Evolutionary conservation across 2,329 filamentous ascomycete genomes (phyloP).

Genomic region (Fusarium cyanostomum): DNA sequence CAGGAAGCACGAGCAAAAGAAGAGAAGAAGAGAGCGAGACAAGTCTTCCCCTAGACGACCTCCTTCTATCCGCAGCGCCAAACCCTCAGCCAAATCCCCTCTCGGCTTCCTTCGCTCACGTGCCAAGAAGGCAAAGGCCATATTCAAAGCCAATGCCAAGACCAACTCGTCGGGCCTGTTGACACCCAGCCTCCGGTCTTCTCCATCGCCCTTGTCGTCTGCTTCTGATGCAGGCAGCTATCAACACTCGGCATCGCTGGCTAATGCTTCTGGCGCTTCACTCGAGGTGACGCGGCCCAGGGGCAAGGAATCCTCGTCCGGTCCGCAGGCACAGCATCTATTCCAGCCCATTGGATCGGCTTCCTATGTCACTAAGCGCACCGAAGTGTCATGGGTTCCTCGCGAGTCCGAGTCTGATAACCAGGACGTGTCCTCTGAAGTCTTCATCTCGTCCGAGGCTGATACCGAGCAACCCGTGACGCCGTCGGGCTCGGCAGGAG

Average conservation of each 20-base stretch:
- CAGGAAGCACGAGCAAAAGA: conserved; percentile 46
- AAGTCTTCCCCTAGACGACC: conserved; percentile 47
- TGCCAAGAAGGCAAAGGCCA: conserved; percentile 30
- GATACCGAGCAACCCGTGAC: conserved; percentile 26
- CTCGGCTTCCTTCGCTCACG: conserved; percentile 57
- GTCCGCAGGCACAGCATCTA: conserved; percentile 9
- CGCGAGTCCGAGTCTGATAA: conserved; percentile 8
- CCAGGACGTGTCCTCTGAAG: conserved; percentile 24
- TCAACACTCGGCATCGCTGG: conserved; percentile 31
- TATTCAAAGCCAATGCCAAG: conserved; percentile 26
- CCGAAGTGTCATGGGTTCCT: conserved; percentile 14
- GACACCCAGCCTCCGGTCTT: conserved; percentile 41
- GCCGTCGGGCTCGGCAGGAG: conserved; percentile 12
- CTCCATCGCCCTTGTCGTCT: conserved; percentile 40
- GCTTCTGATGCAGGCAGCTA: conserved; percentile 40
- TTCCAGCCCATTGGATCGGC: conserved; percentile 20
- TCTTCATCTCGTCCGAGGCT: conserved; percentile 32
- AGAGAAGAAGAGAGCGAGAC: conserved; percentile 28
- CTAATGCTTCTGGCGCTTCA: conserved; percentile 28
- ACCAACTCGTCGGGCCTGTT: conserved; percentile 38
- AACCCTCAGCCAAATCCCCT: conserved; percentile 52
- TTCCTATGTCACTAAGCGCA: conserved; percentile 25
- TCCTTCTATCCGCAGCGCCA: conserved; percentile 56
- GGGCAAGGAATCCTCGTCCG: background rate
- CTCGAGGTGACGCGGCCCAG: conserved; percentile 5